Evolutionary conservation across 345 rosid genomes (phyloP).

Genomic region (Isatis tinctoria): DNA sequence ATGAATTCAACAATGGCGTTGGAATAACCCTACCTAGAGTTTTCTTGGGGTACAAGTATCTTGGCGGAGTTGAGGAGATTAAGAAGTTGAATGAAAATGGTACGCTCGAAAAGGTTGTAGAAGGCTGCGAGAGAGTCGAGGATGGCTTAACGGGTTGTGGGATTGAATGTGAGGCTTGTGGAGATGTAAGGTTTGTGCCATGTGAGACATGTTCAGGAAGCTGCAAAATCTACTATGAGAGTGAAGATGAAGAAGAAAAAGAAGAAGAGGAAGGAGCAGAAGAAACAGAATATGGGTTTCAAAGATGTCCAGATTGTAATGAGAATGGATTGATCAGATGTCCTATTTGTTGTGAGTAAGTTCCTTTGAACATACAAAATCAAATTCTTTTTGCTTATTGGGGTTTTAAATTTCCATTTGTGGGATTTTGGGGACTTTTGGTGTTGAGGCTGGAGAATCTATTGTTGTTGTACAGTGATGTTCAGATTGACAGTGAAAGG

Average conservation of each 20-base stretch:
- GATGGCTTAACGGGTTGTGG: conserved; percentile 23
- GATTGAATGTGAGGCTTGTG: conserved; percentile 74
- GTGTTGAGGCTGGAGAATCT: neutral
- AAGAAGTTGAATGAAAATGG: conserved; percentile 71
- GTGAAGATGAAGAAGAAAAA: conserved; percentile 27
- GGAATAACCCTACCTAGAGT: conserved; percentile 52
- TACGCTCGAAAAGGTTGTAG: conserved; percentile 50
- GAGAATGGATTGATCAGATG: conserved; percentile 91
- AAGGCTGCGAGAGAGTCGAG: conserved; percentile 51
- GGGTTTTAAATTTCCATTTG: neutral
- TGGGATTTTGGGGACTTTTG: conserved; percentile 4
- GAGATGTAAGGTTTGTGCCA: conserved; percentile 79
- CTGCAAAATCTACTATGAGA: conserved; percentile 68
- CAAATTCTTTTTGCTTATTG: neutral
- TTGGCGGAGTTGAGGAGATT: conserved; percentile 80
- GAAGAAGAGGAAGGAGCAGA: conserved; percentile 28
- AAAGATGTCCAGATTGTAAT: conserved; percentile 79
- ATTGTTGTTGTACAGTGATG: conserved; percentile 1
- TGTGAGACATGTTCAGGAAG: conserved; percentile 91
- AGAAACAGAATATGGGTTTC: conserved; percentile 49
- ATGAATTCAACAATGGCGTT: conserved; percentile 35
- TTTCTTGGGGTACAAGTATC: conserved; percentile 61
- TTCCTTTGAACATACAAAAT: neutral
- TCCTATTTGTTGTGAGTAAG: conserved; percentile 59
- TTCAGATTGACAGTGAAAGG: conserved; percentile 7